Conservation (phyloP, 2,329 filamentous ascomycete species). For the Meredithiella fracta region DNA sequence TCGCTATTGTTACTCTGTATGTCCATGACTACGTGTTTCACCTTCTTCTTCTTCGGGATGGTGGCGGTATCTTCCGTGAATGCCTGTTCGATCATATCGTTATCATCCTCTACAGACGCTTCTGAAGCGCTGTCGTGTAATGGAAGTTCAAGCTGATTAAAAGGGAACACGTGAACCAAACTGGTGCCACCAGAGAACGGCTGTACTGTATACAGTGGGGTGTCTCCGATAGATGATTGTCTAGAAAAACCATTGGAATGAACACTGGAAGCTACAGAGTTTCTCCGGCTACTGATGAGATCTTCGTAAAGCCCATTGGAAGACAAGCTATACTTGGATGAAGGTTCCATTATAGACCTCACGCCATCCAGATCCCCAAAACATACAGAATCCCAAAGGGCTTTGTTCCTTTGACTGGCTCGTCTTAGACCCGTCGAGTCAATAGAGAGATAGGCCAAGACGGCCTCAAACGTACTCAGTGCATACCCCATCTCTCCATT, state of each 20-base stretch:
- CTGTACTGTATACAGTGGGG: conserved; percentile 19
- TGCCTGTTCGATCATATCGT: conserved; percentile 21
- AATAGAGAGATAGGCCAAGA: conserved; percentile 69
- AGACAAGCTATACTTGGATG: conserved; percentile 16
- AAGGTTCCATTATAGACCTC: conserved; percentile 62
- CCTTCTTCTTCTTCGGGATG: conserved; percentile 33
- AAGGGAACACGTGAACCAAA: conserved; percentile 80
- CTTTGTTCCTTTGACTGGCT: conserved; percentile 71
- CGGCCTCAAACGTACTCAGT: conserved; percentile 86
- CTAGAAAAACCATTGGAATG: conserved; percentile 21
- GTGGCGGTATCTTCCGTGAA: conserved; percentile 15
- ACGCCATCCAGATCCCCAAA: conserved; percentile 62
- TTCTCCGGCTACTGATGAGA: conserved; percentile 6
- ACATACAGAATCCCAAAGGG: conserved; percentile 72
- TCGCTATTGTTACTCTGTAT: conserved; percentile 73
- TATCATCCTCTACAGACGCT: conserved; percentile 13
- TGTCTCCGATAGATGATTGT: conserved; percentile 22
- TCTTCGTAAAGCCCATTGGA: conserved; percentile 9
- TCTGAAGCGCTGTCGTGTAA: not conserved
- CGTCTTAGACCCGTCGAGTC: conserved; percentile 69
- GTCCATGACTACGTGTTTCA: conserved; percentile 79
- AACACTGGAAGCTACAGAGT: not conserved
- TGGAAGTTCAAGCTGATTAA: conserved; percentile 26
- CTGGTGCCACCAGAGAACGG: conserved; percentile 39
- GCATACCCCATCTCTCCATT: conserved; percentile 93